These are phyloP conservation scores for Ambrosiella beaveri DNA, from an alignment of 2,329 filamentous ascomycete genomes.

Conservation along the genomic window DNA sequence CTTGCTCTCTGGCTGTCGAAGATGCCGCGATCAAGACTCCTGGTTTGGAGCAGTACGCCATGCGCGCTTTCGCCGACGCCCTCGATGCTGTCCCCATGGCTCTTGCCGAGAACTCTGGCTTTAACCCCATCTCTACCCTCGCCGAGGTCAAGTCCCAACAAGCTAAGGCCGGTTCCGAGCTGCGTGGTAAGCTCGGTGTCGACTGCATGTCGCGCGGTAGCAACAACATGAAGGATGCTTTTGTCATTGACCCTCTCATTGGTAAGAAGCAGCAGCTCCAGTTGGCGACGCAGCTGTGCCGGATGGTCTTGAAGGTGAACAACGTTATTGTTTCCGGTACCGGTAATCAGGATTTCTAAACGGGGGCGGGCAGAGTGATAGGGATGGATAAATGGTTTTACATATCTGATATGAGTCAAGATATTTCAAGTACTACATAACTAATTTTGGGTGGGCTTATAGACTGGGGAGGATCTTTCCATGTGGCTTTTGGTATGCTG, in stretches of 20 bases:
- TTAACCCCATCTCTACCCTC: conserved; percentile 89
- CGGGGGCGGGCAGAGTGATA: neutral
- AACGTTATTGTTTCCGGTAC: conserved; percentile 84
- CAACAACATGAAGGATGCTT: conserved; percentile 96
- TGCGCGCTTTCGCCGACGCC: conserved; percentile 93
- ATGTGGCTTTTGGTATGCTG: conserved; percentile 1
- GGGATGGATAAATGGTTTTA: conserved; percentile 16
- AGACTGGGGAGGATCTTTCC: neutral
- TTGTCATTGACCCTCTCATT: conserved; percentile 95
- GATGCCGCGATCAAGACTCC: conserved; percentile 88
- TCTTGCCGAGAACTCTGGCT: conserved; percentile 87
- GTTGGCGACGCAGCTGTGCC: conserved; percentile 89
- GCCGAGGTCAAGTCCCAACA: conserved; percentile 93
- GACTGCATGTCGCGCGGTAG: conserved; percentile 94
- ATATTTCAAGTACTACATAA: conserved; percentile 1
- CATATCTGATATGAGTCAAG: conserved; percentile 1
- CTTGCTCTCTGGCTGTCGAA: conserved; percentile 89
- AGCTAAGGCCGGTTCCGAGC: conserved; percentile 47
- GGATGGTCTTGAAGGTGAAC: conserved; percentile 96
- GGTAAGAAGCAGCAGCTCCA: conserved; percentile 95
- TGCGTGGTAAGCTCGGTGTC: conserved; percentile 57
- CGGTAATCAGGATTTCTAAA: conserved; percentile 74
- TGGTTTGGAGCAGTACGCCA: conserved; percentile 96
- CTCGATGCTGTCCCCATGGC: conserved; percentile 90
- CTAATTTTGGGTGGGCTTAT: conserved; percentile 1